phyloP scores from a whole-genome alignment of 352 stramenopile species.

The Pythium graminicola region DNA sequence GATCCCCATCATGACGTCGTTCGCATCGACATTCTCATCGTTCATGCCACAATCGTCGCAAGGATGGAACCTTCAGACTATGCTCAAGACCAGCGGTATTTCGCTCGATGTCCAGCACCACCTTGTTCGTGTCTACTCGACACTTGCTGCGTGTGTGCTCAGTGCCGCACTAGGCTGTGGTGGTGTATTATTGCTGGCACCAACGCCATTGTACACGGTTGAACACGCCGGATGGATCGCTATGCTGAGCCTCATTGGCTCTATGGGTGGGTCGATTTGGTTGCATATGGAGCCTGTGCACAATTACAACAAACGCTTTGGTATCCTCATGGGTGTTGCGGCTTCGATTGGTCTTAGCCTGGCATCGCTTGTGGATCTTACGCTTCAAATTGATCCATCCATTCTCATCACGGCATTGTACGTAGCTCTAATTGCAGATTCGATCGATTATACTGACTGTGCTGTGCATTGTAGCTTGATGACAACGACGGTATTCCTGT shows the following conservation, averaged over 20 bases:
- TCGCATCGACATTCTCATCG: constrained; percentile 16
- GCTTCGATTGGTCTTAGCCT: constrained; percentile 64
- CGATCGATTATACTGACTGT: neutral
- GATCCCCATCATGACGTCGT: constrained; percentile 10
- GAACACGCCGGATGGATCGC: constrained; percentile 36
- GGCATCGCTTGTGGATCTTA: constrained; percentile 64
- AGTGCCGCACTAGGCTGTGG: constrained; percentile 37
- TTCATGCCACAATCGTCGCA: constrained; percentile 17
- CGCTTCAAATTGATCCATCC: constrained; percentile 64
- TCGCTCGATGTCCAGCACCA: constrained; percentile 57
- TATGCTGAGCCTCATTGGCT: constrained; percentile 35
- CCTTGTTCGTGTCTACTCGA: constrained; percentile 65
- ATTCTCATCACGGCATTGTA: constrained; percentile 80
- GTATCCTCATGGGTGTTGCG: constrained; percentile 61
- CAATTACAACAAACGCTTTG: constrained; percentile 51
- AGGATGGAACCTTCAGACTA: constrained; percentile 43
- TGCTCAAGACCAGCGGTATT: constrained; percentile 73
- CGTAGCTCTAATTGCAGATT: neutral
- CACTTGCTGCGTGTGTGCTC: constrained; percentile 53
- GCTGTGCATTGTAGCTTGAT: constrained; percentile 26
- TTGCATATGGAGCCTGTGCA: constrained; percentile 49
- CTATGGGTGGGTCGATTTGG: constrained; percentile 51
- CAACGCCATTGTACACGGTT: constrained; percentile 25
- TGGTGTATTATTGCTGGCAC: constrained; percentile 34
- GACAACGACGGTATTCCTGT: constrained; percentile 79